Evolutionary conservation across 768 basidiomycete species (phyloP), one percentile per base, ranked within the genome.

Genomic region (Cytidiella melzeri): DNA sequence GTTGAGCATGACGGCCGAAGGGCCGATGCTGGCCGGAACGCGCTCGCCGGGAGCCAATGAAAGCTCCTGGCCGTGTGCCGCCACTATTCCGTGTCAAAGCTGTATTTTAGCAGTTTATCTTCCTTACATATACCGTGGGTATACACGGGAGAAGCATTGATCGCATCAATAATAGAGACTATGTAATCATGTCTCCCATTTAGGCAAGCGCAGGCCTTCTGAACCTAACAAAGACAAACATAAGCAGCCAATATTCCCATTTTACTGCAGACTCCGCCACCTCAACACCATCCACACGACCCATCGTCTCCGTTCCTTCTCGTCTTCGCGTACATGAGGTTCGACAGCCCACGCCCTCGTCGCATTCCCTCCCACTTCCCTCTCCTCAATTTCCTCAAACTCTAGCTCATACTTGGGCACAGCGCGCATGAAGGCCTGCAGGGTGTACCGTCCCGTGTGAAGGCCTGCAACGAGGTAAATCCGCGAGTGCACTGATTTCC

Each of bases 371-470:
- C 52, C 58, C 15, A 75, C 70, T 45, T 78, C 72, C 53, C 69
- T 73, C 59, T 87, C 86, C 15, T 57, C 43, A 5, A 71, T 66
- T 27, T 61, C 68, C 23, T 76, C 73, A 6, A 80, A 51, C 5
- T 65, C 64, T 36, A 88, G 71, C 3, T 74, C 80, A 45, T 59
- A 66, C 6, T 52, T 54, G 3, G 55, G 48, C 18, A 70, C 71
- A 9, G 59, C 59, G 10, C 65, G 57, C 37, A 88, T 57, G 63
- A 87, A 87, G 5, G 79, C 67, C 46, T 81, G 73, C 25, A 90
- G 72, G 1, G 84, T 81, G 57, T 86, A 88, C 43, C 83, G 69
- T 3, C 86, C 88, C 0, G 87, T 89, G 56, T 90, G 87, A 45
- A 90, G 57, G 0, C 87, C 87, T 2, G 83, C 83, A 6, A 89